A percentile compares a stretch with the other conserved stretches of the same genome.
Conservation (phyloP, 176 grass and related monocot genomes). For the Carex pumila region DNA sequence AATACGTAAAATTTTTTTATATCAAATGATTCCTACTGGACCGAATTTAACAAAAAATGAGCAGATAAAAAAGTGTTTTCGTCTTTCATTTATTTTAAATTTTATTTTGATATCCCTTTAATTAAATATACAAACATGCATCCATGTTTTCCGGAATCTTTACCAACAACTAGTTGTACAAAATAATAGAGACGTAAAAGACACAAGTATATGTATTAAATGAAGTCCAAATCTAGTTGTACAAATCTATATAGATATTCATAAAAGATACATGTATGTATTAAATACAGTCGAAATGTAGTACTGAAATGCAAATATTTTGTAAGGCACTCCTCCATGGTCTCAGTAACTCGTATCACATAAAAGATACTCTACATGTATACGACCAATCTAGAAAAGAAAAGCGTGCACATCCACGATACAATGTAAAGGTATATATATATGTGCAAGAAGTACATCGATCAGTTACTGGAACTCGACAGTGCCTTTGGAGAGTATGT, state of each 20-base stretch:
- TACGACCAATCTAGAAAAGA: background rate
- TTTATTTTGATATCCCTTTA: background rate
- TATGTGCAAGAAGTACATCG: background rate
- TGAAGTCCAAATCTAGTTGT: background rate
- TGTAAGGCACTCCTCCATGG: background rate
- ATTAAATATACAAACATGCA: background rate
- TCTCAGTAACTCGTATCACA: background rate
- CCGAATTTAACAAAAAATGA: too few species aligned
- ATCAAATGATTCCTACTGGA: too few species aligned
- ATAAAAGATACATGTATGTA: background rate
- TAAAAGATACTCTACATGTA: background rate
- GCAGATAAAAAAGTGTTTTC: too few species aligned
- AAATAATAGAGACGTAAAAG: background rate
- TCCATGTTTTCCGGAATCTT: too few species aligned
- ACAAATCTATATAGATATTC: background rate
- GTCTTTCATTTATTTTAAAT: background rate
- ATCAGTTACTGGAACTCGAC: conserved; percentile 56
- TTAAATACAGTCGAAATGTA: background rate
- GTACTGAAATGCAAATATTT: background rate
- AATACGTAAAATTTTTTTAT: too few species aligned
- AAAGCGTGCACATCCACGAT: background rate
- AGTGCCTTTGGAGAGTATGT: conserved; percentile 50
- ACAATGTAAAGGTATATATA: background rate
- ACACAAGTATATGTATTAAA: background rate
- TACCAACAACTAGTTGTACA: background rate